These are phyloP conservation scores for Coemansia umbellata DNA, from an alignment of 192 early-diverging fungal species.

Conservation along the genomic window DNA sequence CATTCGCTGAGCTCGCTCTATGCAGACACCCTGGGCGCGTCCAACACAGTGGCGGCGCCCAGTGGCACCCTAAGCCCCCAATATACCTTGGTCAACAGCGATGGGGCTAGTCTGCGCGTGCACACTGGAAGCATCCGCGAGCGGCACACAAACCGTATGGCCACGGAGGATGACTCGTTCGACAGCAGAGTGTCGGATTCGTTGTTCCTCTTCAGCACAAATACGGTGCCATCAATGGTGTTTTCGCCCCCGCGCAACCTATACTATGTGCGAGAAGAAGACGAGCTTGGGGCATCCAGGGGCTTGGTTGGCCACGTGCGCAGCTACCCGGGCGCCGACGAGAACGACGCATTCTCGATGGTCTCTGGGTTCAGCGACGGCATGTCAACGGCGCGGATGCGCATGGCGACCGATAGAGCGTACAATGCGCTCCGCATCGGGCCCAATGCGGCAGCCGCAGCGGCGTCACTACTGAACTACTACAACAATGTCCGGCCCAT, in stretches of 20 bases:
- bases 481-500: slow-evolving; percentile 5
- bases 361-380: slow-evolving; percentile 41
- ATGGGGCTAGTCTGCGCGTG: slow-evolving; percentile 42
- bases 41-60: neutral
- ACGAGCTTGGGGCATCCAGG: no score
- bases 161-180: slow-evolving; percentile 35
- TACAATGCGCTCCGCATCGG: slow-evolving; percentile 40
- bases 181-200: slow-evolving; percentile 30
- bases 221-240: neutral
- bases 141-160: slow-evolving; percentile 30
- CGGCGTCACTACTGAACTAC: slow-evolving; percentile 13
- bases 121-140: slow-evolving; percentile 50
- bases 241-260: neutral
- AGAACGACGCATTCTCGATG: slow-evolving; percentile 29
- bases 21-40: slow-evolving; percentile 2
- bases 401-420: slow-evolving; percentile 40
- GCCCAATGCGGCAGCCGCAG: slow-evolving; percentile 5
- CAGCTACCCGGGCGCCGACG: neutral
- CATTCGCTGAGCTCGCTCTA: slow-evolving; percentile 40
- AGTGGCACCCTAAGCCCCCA: slow-evolving; percentile 41
- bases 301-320: neutral
- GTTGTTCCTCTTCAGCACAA: slow-evolving; percentile 10
- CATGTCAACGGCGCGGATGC: slow-evolving; percentile 38
- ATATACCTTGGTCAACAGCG: slow-evolving; percentile 46
- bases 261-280: no score